Base-by-base conservation (phyloP, 768 basidiomycete genomes). In the Suillus paluster region DNA sequence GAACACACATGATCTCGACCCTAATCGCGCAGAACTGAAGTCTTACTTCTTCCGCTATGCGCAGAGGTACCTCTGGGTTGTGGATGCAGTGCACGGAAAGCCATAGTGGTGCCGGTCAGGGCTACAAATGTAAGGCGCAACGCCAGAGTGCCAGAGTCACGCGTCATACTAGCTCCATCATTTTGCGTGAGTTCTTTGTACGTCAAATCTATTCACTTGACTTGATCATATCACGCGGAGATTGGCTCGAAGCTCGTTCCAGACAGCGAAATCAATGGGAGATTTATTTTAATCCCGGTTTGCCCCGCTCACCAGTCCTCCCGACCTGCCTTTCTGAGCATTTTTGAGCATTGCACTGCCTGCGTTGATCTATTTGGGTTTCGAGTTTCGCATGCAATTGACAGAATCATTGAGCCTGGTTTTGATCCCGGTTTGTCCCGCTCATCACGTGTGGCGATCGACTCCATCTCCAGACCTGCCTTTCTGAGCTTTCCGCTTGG, bases 381-480 rank as follows among this genome's bases (percentile, higher is more conserved):
- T n/a, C n/a, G n/a, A 44, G 1, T 2, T 44, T 44, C 9, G n/a
- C 14, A 4, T 19, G 17, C n/a, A n/a, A n/a, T 44, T 44, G n/a
- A n/a, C 30, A 30, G 30, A 30, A 30, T 44, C n/a, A n/a, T 44
- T 17, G 41, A 41, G 41, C 17, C 17, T 41, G 6, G 41, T 44
- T n/a, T 6, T 54, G 34, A 41, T 46, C 25, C 69, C 71, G 67
- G 55, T 54, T 52, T 61, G 14, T 25, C 34, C 71, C 70, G 69
- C 10, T 41, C 57, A 36, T 69, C 73, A 75, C 66, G 66, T 75
- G 73, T 57, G 3, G 34, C 38, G 9, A 71, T 70, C 66, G 48
- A 39, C 21, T 38, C 23, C 53, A 60, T 49, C 41, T 8, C 25
- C n/a, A 14, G 9, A 58, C 41, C 57, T 75, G 61, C 73, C 70